Evolutionary conservation across 1,284 basidiomycete species (phyloP), one percentile per base, ranked within the genome.

Genomic region (Naganishia cerealis): DNA sequence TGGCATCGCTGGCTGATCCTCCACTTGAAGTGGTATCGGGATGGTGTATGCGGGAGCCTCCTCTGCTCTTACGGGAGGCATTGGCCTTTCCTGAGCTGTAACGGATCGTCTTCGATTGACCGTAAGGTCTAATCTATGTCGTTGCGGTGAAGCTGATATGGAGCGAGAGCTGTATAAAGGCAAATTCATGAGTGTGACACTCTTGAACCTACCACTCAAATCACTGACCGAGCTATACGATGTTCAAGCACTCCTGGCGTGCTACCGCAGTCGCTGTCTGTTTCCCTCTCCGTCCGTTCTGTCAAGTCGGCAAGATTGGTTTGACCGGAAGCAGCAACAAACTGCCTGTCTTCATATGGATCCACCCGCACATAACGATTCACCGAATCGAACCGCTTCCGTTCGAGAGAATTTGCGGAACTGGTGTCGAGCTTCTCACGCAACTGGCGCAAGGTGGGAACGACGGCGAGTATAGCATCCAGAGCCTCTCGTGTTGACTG

Each of bases 251-350:
- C 54, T 3, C 63, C 54, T 26, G 36, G 13, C 54, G 56, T 42
- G 24, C 63, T 66, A 4, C 55, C 63, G 10, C 54, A 66, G 40
- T 66, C 53, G 39, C 67, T 67, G 21, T 54, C 52, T 10, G 58
- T 55, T n/a, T 65, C 75, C 42, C 63, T 65, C 48, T 75, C 76
- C 6, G 66, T 71, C 3, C 67, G 67, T 68, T 78, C 76, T 1
- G 62, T 65, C 42, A 77, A 48, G n/a, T 67, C 57, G 13, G 70
- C 71, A 29, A 78, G 66, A 21, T 70, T 71, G 12, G 67, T 66
- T 36, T 65, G 57, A 24, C 67, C 68, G 9, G 67, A 69, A 15
- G 68, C 73, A 13, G 53, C 55, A 10, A 73, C 71, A 5, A 74
- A 72, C 13, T 74, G 75, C 39, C 72, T 61, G 39, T 57, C 65